Percentiles rank a stretch among this genome's conserved stretches.
These are phyloP conservation scores for Catharanthus roseus DNA, from an alignment of 257 asterid genomes.

Conservation along the genomic window DNA sequence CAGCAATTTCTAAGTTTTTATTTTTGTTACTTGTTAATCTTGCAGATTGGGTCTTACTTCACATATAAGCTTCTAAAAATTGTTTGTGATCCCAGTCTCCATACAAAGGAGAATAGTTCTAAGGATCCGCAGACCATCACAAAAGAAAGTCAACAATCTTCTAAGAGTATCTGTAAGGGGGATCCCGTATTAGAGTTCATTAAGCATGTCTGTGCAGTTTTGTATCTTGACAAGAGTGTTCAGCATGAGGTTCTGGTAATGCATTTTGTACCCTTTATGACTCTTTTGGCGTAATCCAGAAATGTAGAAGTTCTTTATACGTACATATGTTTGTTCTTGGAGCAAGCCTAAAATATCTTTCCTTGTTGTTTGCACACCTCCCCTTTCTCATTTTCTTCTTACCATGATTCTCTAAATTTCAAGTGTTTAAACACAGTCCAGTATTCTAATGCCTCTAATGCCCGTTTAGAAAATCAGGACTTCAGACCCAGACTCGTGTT, in stretches of 20 bases:
- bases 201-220: conserved; percentile 84
- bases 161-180: conserved; percentile 40
- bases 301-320: background rate
- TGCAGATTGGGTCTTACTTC: conserved; percentile 76
- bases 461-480: background rate
- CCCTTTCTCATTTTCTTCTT: background rate
- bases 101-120: conserved; percentile 40
- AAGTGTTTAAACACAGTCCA: background rate
- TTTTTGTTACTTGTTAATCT: conserved; percentile 16
- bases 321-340: background rate
- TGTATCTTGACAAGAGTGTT: conserved; percentile 88
- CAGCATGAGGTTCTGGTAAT: conserved; percentile 96
- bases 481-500: background rate
- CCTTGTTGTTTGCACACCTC: background rate
- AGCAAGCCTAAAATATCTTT: background rate
- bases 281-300: background rate
- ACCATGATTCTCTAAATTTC: background rate
- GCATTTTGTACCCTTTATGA: conserved; percentile 9
- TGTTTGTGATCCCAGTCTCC: conserved; percentile 74
- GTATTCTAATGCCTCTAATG: background rate
- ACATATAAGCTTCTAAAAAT: conserved; percentile 79
- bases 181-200: conserved; percentile 87
- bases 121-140: conserved; percentile 31
- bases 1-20: conserved; percentile 1
- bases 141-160: conserved; percentile 39